Evolutionary conservation across 441 rosid species (phyloP).

Genomic region (Isatis lusitanica): DNA sequence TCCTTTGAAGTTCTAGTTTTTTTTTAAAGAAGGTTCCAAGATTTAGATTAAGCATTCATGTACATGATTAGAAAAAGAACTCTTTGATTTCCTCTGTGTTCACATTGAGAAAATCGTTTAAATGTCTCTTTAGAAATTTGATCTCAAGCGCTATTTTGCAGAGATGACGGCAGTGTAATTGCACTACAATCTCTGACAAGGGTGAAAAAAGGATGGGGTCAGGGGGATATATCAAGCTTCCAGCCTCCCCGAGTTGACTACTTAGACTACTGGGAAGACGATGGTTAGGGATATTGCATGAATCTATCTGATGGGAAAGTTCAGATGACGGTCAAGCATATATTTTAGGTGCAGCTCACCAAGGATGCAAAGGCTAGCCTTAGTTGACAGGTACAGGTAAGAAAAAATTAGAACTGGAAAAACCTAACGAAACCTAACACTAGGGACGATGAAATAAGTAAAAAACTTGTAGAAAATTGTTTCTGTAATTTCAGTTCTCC

Average conservation of each 20-base stretch:
- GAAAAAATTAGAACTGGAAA: constrained; percentile 9
- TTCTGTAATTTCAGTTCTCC: not conserved
- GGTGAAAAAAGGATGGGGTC: constrained; percentile 89
- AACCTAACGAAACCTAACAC: not conserved
- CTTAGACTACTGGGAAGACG: constrained; percentile 56
- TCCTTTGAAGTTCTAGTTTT: constrained; percentile 10
- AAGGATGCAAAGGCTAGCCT: constrained; percentile 11
- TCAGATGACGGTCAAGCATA: constrained; percentile 10
- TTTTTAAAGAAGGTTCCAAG: not conserved
- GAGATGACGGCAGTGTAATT: constrained; percentile 94
- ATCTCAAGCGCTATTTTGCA: constrained; percentile 40
- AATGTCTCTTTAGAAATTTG: not conserved
- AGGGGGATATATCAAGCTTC: constrained; percentile 56
- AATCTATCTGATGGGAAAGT: constrained; percentile 13
- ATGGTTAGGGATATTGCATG: constrained; percentile 32
- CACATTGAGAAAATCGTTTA: not conserved
- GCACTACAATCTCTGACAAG: constrained; percentile 71
- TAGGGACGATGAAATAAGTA: not conserved
- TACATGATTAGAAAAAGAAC: not conserved
- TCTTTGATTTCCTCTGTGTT: not conserved
- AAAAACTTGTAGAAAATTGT: not conserved
- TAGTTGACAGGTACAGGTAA: not conserved
- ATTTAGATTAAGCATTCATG: constrained; percentile 13
- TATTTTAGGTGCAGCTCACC: constrained; percentile 11
- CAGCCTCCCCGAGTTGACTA: constrained; percentile 53